phyloP scores from a whole-genome alignment of 805 yeast species.

The Jamesozyma gamospora region DNA sequence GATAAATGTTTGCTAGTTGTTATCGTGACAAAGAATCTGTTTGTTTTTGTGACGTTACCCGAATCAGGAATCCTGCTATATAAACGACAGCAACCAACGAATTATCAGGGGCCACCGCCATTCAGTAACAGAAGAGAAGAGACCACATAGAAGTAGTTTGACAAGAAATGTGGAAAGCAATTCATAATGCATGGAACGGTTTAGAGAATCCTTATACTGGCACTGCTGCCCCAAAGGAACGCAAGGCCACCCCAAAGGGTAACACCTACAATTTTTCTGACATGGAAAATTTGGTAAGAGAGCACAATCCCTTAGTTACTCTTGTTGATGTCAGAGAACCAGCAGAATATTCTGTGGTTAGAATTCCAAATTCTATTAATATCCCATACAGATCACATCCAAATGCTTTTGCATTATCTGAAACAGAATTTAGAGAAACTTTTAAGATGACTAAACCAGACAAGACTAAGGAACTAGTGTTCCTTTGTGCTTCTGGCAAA shows the following conservation, averaged over 20 bases:
- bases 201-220: constrained; percentile 13
- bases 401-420: constrained; percentile 64
- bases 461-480: constrained; percentile 52
- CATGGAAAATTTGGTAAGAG: constrained; percentile 36
- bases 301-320: constrained; percentile 37
- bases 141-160: background rate
- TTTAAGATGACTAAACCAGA: constrained; percentile 72
- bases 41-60: too few species aligned
- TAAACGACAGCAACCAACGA: too few species aligned
- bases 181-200: constrained; percentile 5
- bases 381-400: constrained; percentile 79
- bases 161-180: background rate
- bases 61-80: too few species aligned
- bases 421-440: constrained; percentile 58
- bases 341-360: constrained; percentile 54
- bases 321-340: constrained; percentile 86
- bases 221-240: background rate
- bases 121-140: background rate
- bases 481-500: constrained; percentile 82
- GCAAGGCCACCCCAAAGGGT: background rate
- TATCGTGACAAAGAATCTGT: too few species aligned
- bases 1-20: too few species aligned
- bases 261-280: constrained; percentile 39
- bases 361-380: constrained; percentile 73
- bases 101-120: too few species aligned